Base-by-base conservation (phyloP, 139 green algal species). In the Chlamydomonas sphaeroides region DNA sequence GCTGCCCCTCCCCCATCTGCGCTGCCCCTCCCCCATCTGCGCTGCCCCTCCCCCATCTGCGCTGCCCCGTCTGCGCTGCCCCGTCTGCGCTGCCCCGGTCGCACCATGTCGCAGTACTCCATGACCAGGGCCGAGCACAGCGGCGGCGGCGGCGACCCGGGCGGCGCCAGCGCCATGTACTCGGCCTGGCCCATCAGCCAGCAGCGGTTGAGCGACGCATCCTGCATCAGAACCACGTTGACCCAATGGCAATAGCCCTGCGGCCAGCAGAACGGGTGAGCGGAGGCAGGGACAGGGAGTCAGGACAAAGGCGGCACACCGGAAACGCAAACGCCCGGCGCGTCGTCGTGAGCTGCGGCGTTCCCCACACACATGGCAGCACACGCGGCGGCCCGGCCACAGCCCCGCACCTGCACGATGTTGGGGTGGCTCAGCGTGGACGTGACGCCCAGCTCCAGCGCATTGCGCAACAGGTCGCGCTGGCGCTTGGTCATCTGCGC, bases 401-500 rank as follows among this genome's bases (percentile, higher is more conserved):
- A n/a, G 10, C 10, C 45, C 45, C 51, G 51, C 56, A 84, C 78
- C 78, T 77, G 76, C 30, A 84, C 76, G 49, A 88, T 85, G 68
- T 88, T 88, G 28, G 84, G 84, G 68, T 88, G 84, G 32, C 67
- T 81, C 14, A 88, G 48, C 2, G 68, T 77, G 0, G 68, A 78
- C 45, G 80, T 71, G 7, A 88, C 68, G 33, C 75, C 84, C 68
- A 88, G 59, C 76, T 88, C 84, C 48, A 81, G 75, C 33, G 84
- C 84, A 49, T 84, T 88, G 61, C 84, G 84, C 45, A 88, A 67
- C 45, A 88, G 32, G 67, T 82, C 76, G 20, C 78, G 67, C 77
- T 75, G 77, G 8, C 48, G 77, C 65, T 84, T 74, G 4, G 77
- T 68, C 63, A 74, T 72, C 75, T 82, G 75, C 41, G 75, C 62